These are phyloP conservation scores for Sordariomycetes sp. DNA, from an alignment of 2,329 filamentous ascomycete species.

Conservation along the genomic window DNA sequence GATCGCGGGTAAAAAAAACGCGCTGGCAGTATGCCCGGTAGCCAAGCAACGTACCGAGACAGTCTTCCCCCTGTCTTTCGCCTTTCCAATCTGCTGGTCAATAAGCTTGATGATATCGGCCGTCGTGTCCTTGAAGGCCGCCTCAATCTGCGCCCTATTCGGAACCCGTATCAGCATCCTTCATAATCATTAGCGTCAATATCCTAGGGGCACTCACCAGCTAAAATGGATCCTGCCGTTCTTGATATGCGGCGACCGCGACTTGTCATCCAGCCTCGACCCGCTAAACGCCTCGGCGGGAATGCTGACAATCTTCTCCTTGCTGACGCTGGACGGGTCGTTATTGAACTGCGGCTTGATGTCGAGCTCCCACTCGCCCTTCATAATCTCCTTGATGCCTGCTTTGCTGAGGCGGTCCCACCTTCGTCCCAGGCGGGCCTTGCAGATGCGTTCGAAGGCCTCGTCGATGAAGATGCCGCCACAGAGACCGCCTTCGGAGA, in stretches of 20 bases:
- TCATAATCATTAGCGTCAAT: too few relatives aligned
- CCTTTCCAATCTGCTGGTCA: too few relatives aligned
- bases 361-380: slow-evolving; percentile 12
- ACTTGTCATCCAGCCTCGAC: background rate
- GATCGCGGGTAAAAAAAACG: too few relatives aligned
- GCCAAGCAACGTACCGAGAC: too few relatives aligned
- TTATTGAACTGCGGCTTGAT: slow-evolving; percentile 12
- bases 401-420: slow-evolving; percentile 6
- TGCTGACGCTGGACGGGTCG: background rate
- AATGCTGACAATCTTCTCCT: background rate
- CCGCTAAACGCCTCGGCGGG: background rate
- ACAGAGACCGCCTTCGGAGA: slow-evolving; percentile 6
- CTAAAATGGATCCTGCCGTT: background rate
- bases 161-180: too few relatives aligned
- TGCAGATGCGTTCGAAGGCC: slow-evolving; percentile 16
- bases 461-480: slow-evolving; percentile 22
- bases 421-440: slow-evolving; percentile 3
- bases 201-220: too few relatives aligned
- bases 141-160: too few relatives aligned
- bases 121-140: too few relatives aligned
- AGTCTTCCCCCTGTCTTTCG: too few relatives aligned
- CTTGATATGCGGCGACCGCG: background rate
- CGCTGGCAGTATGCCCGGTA: too few relatives aligned
- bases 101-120: too few relatives aligned
- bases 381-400: slow-evolving; percentile 5